Conservation (phyloP, 2,329 filamentous ascomycete species). For the Calonectria fujianensis region DNA sequence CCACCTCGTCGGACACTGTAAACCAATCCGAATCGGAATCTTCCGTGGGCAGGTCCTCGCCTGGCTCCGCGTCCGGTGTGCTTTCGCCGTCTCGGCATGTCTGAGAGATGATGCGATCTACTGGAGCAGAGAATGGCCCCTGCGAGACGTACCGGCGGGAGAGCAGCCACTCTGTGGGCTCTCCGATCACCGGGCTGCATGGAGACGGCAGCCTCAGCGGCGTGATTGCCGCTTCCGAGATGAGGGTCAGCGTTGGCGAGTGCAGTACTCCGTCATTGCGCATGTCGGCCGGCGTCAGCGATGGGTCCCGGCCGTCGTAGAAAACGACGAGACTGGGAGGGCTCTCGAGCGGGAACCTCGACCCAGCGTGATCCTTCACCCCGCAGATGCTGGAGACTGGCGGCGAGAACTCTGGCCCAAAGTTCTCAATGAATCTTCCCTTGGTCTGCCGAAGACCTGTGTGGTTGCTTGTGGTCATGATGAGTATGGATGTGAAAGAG, state of each 20-base stretch:
- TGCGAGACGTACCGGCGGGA: constrained; percentile 5
- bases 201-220: constrained; percentile 22
- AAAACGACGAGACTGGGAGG: neutral
- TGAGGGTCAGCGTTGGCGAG: neutral
- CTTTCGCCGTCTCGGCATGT: neutral
- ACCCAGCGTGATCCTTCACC: neutral
- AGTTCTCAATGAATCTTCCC: constrained; percentile 8
- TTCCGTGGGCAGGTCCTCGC: neutral
- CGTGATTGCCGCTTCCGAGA: constrained; percentile 15
- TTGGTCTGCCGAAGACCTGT: neutral
- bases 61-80: neutral
- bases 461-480: neutral
- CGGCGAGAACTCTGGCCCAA: neutral
- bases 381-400: neutral
- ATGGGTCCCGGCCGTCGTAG: neutral
- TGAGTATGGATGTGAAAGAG: neutral
- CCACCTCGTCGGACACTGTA: neutral
- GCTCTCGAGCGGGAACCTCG: neutral
- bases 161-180: constrained; percentile 18
- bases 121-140: neutral
- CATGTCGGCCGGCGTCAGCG: neutral
- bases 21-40: neutral
- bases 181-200: neutral
- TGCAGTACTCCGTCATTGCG: neutral
- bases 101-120: neutral